Evolutionary conservation across 1,139 yeast species (phyloP), one percentile per base, ranked within the genome.

Genomic region (Geotrichum bryndzae): DNA sequence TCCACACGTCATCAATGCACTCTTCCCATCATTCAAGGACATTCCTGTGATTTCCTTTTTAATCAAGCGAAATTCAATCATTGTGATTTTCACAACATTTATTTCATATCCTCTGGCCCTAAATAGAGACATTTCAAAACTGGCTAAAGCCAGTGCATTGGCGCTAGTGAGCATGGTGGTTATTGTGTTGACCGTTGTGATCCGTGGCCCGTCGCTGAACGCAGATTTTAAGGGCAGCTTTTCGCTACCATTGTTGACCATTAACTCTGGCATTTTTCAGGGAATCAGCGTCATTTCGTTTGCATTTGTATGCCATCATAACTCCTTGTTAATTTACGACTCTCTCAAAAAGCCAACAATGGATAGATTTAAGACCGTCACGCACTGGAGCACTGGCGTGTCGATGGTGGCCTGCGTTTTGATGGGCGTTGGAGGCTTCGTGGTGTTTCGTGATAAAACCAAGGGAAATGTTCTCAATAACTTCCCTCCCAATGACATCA

Each of bases 281-380:
- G 97, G 97, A 1, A 85, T 92, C 29, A 86, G 95, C 23, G 96
- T 92, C 58, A 90, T 92, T 45, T 90, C 97, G 0, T 92, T 92
- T 77, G 96, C 98, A 5, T 82, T 92, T 68, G 98, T 92, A 2
- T 92, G 98, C 71, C 98, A 92, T 70, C 98, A 92, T 73, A 92
- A 92, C 71, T 90, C 97, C 0, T 84, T 92, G 53, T 87, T 91
- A 69, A 92, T 92, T 54, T 92, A 87, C 75, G 90, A 90, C 70
- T 90, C 97, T 0, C 80, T 92, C 70, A 82, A 82, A 66, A 83
- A 83, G 41, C 94, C 96, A 3, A 85, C 96, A 1, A 73, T 90
- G 69, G 85, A 84, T 65, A 80, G 92, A 66, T 92, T 92, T 71
- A 81, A 88, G 55, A 80, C 77, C 52, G 82, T 92, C 48, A 91